Base-by-base conservation (phyloP, 1,284 basidiomycete species). In the Pascua guehoae region DNA sequence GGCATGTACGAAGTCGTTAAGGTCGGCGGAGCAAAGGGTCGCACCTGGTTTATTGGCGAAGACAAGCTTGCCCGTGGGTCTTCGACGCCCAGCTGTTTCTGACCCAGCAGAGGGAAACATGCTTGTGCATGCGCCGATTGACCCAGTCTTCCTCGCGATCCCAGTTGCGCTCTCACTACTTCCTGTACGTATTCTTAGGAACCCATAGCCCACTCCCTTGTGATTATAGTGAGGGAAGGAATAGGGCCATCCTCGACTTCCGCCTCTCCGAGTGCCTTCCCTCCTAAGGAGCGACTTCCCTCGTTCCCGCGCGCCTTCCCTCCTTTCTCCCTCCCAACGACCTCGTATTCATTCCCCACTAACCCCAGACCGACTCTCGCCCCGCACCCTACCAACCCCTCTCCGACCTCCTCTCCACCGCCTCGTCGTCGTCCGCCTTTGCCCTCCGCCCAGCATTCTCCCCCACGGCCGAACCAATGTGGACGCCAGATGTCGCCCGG, bases 1-100 rank as follows among this genome's bases (percentile, higher is more conserved):
- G 53, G 41, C 4, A 48, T 75, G 3, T 61, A 66, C 32, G 70
- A 74, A 54, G 67, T 68, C 0, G 58, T 63, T 39, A 72, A 71
- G 57, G 53, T 75, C 10, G 57, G 62, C 38, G 69, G 72, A 7
- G 50, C 66, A 1, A 51, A 58, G 11, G 57, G 71, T 0, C 57
- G 74, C 41, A 73, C 74, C 40, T 75, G 74, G 74, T 73, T 75
- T 50, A 62, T 73, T 44, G 69, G 67, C 4, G 72, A 71, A 43
- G 57, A 63, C 11, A 60, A 56, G 8, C 63, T 75, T 17, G 67
- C 70, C 12, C 63, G 73, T 73, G 42, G 15, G 69, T 58, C 10
- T n/a, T n/a, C n/a, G 12, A 7, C 5, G 5, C 9, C n/a, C 4
- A n/a, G 5, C 1, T 14, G 15, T 8, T 32, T 15, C 57, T 60